phyloP scores from a whole-genome alignment of 371 early-diverging fungal genomes.

The Parasitella parasitica region DNA sequence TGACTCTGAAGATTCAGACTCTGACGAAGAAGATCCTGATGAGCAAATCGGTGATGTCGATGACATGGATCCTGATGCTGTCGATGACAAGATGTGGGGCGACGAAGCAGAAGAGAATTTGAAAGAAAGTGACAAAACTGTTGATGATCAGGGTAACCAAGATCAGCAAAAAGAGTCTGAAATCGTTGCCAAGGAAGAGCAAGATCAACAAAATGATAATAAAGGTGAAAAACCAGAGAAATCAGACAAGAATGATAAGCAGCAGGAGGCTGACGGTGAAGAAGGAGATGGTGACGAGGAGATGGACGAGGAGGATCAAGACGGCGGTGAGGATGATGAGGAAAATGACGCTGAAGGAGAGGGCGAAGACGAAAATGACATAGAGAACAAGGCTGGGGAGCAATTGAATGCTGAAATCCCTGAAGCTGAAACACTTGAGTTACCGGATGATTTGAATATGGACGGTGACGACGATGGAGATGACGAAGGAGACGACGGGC shows the following conservation, averaged over 20 bases:
- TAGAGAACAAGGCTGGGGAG: conserved; percentile 51
- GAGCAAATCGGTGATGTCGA: conserved; percentile 93
- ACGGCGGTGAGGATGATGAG: conserved; percentile 42
- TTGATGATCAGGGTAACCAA: conserved; percentile 55
- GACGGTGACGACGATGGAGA: conserved; percentile 49
- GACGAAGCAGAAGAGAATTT: conserved; percentile 78
- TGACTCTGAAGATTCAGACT: conserved; percentile 47
- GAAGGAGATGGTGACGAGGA: conserved; percentile 44
- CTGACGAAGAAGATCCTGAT: conserved; percentile 70
- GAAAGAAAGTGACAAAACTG: conserved; percentile 64
- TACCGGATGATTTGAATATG: conserved; percentile 68
- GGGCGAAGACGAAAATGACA: conserved; percentile 41
- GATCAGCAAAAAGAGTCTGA: conserved; percentile 60
- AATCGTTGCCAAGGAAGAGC: conserved; percentile 69
- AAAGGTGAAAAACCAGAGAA: conserved; percentile 37
- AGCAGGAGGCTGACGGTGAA: conserved; percentile 50
- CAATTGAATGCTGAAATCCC: conserved; percentile 62
- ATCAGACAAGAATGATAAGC: conserved; percentile 20
- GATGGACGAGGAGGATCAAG: conserved; percentile 42
- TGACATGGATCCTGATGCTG: conserved; percentile 82
- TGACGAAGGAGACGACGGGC: conserved; percentile 34
- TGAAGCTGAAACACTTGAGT: conserved; percentile 60
- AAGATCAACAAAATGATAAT: conserved; percentile 40
- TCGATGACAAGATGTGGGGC: conserved; percentile 98
- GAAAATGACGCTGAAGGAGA: conserved; percentile 30